Base-by-base conservation (phyloP, 352 stramenopile species). In the Phytophthora colocasiae region DNA sequence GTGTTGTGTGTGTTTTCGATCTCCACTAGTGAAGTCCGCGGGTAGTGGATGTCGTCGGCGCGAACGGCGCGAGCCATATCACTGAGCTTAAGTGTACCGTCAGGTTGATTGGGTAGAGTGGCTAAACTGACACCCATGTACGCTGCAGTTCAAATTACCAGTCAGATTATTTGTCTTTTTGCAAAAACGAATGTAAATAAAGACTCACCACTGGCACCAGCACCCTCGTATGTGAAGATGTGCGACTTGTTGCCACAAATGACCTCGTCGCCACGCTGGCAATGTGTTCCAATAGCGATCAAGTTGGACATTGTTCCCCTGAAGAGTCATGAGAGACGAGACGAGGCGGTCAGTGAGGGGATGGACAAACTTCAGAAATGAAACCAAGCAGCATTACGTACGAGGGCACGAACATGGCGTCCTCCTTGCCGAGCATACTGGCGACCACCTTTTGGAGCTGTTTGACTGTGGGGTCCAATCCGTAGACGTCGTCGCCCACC, bases 1-100 rank as follows among this genome's bases (percentile, higher is more conserved):
- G 95, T 97, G 80, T 99, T 99, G 70, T 99, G 97, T 36, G 97
- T 99, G 81, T 99, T 99, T 81, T 99, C 97, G n/a, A 99, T 77
- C 71, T 86, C 89, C 27, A 99, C 84, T 15, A 99, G 73, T 6
- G 75, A 75, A 12, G 96, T 97, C 48, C 90, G 75, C 40, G 86
- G 86, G 68, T 87, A 93, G 66, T 95, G 86, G 49, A 83, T 82
- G 41, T 95, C 84, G 67, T 93, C 84, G 1, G 69, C 65, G 24
- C 87, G 88, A 14, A 96, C 77, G 10, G 87, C 85, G 27, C 71
- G 65, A 36, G 78, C 71, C 26, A 99, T 78, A 41, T 92, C 83
- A 6, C 91, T 84, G 24, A 98, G 41, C 19, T 70, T 53, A 15
- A 98, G 77, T 29, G 87, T 97, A 17, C 88, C 93, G 61, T 98